A percentile compares a stretch with the other conserved stretches of the same genome.
phyloP scores from a whole-genome alignment of 805 yeast genomes.

The Wickerhamomyces hampshirensis region DNA sequence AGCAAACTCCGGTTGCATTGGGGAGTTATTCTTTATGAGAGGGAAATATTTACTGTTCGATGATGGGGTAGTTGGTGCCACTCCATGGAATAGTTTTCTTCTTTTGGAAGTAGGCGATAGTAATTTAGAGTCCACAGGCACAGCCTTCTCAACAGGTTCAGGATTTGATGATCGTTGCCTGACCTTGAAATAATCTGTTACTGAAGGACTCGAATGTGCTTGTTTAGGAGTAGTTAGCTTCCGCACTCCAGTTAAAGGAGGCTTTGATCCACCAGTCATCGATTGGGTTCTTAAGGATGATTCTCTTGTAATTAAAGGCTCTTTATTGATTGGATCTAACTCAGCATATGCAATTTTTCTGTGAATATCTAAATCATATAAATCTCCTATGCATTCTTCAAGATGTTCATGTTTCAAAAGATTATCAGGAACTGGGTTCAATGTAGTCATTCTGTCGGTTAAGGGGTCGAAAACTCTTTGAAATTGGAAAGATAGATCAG shows the following conservation, averaged over 20 bases:
- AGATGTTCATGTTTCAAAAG: conserved; percentile 24
- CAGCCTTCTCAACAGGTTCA: background rate
- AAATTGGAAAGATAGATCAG: conserved; percentile 73
- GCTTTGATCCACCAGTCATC: background rate
- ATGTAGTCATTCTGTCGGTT: conserved; percentile 41
- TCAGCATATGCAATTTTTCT: conserved; percentile 56
- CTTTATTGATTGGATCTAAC: conserved; percentile 50
- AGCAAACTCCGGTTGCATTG: background rate
- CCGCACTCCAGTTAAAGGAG: conserved; percentile 1
- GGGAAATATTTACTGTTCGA: conserved; percentile 16
- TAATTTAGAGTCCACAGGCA: background rate
- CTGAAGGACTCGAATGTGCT: background rate
- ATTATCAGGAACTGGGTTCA: conserved; percentile 50
- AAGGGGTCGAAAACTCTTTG: conserved; percentile 83
- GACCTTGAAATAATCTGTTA: background rate
- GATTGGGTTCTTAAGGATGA: background rate
- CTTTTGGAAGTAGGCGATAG: conserved; percentile 23
- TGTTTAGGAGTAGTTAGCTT: background rate
- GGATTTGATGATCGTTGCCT: background rate
- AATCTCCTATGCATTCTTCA: conserved; percentile 36
- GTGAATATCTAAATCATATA: conserved; percentile 43
- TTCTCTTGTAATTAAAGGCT: conserved; percentile 18
- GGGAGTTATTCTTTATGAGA: background rate
- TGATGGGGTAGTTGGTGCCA: conserved; percentile 5
- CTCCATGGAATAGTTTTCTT: conserved; percentile 10